These are phyloP conservation scores for Teunomyces aglyptinius DNA, from an alignment of 805 yeast species.

Conservation along the genomic window DNA sequence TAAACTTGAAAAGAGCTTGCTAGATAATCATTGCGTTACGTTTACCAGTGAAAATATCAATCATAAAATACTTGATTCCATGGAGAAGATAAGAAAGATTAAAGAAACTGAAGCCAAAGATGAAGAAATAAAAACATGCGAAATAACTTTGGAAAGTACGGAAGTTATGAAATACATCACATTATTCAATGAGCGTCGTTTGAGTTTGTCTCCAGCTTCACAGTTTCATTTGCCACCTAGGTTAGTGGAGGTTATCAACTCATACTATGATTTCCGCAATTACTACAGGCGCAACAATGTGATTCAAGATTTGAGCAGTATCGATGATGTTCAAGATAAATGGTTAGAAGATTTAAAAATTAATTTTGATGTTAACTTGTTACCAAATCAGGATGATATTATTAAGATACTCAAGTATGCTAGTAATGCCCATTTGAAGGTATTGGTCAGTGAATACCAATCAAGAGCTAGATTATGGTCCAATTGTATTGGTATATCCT, in stretches of 20 bases:
- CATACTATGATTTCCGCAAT: conserved; percentile 41
- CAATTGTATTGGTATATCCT: conserved; percentile 32
- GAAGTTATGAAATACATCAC: conserved; percentile 36
- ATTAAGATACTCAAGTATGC: conserved; percentile 36
- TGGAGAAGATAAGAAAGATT: conserved; percentile 10
- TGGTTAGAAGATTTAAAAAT: conserved; percentile 27
- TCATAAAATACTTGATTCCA: conserved; percentile 13
- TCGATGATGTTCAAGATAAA: conserved; percentile 25
- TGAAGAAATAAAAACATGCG: conserved; percentile 14
- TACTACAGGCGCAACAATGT: conserved; percentile 18
- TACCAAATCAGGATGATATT: conserved; percentile 42
- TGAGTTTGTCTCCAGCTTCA: conserved; percentile 87
- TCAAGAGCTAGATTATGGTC: conserved; percentile 48
- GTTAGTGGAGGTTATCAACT: conserved; percentile 50
- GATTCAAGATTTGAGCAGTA: conserved; percentile 19
- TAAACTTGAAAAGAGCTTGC: conserved; percentile 59
- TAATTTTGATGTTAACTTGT: conserved; percentile 20
- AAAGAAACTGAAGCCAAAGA: conserved; percentile 12
- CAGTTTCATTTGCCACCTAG: conserved; percentile 68
- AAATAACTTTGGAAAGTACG: conserved; percentile 23
- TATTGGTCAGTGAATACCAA: conserved; percentile 51
- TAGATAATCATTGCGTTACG: conserved; percentile 20
- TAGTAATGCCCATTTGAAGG: conserved; percentile 34
- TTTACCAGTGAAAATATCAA: conserved; percentile 11
- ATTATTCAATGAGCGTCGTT: conserved; percentile 46